Evolutionary conservation across 805 yeast genomes (phyloP).

Genomic region (Pichia ethanolica): DNA sequence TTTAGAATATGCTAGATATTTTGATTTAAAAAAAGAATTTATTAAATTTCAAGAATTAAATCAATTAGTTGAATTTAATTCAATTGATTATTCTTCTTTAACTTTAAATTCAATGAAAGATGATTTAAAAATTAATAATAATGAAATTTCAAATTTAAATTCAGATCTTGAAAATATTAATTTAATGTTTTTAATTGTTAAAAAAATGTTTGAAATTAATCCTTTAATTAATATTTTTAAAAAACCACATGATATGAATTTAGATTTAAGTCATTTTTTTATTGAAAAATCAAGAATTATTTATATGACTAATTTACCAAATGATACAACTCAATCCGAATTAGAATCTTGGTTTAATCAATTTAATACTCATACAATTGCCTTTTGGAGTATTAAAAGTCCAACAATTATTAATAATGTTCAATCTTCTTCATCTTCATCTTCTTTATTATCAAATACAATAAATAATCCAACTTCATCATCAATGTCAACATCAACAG

Average conservation of each 20-base stretch:
- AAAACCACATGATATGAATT: conserved; percentile 68
- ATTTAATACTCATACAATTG: conserved; percentile 77
- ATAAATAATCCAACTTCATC: neutral
- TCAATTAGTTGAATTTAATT: conserved; percentile 7
- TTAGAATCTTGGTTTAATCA: conserved; percentile 88
- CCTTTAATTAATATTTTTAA: conserved; percentile 34
- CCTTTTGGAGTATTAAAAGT: conserved; percentile 67
- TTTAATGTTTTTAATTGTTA: conserved; percentile 1
- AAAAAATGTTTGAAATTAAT: neutral
- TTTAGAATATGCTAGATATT: conserved; percentile 66
- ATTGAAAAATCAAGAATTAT: conserved; percentile 72
- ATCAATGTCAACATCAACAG: neutral
- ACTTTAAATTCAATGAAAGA: conserved; percentile 1
- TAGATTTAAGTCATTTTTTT: conserved; percentile 61
- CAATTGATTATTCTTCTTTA: neutral
- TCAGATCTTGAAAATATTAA: neutral
- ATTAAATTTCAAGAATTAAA: conserved; percentile 52
- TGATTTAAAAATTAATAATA: neutral
- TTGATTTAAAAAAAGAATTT: conserved; percentile 71
- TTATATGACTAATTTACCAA: conserved; percentile 71
- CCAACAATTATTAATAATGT: neutral
- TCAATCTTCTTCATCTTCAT: too few relatives aligned
- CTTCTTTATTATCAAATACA: neutral
- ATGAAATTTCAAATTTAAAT: neutral
- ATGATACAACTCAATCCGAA: conserved; percentile 85